Base-by-base conservation (phyloP, 495 filamentous ascomycete genomes). In the Daldinia concentrica region DNA sequence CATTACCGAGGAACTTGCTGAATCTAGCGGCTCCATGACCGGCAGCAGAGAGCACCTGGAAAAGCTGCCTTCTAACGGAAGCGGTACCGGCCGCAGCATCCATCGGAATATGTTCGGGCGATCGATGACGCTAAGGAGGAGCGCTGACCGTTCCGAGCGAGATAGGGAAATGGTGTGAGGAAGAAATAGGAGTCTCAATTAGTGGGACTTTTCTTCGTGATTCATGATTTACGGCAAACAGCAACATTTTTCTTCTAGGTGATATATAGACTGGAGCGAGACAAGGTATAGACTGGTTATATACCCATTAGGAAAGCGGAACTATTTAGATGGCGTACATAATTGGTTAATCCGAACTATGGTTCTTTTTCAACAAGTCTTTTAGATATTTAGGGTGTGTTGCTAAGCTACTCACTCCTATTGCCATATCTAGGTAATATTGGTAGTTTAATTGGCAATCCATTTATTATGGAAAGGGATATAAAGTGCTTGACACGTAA, bases 1-100 rank as follows among this genome's bases (percentile, higher is more conserved):
- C 5, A 78, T 78, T 43, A 43, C 43, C 9, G 76, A 78, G 55
- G 76, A 78, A n/a, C 56, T 50, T 0, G 66, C 57, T 7, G 55
- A 69, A 22, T 48, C 39, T 4, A 70, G 63, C 9, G 66, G 52
- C 32, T 63, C 68, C 7, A 30, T 27, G 15, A 32, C 50, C 14
- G 65, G 64, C 37, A 64, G 66, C 22, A 72, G 32, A 30, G 24
- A 62, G 43, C 58, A 54, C 9, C 52, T 78, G 30, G 74, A 74
- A 9, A 73, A 52, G 32, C 9, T 50, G 3, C 45, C 56, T 1
- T 71, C 64, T 12, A 68, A 74, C 17, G 64, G 60, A 1, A 76
- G 66, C 36, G 56, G 24, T n/a, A 62, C 63, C 26, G 59, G 24
- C 15, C 66, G 59, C 12, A 68, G 62, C 17, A 73, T 54, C 48